Evolutionary conservation across 164 flowering plant genomes (phyloP).

Genomic region (Dillenia suffruticosa): DNA sequence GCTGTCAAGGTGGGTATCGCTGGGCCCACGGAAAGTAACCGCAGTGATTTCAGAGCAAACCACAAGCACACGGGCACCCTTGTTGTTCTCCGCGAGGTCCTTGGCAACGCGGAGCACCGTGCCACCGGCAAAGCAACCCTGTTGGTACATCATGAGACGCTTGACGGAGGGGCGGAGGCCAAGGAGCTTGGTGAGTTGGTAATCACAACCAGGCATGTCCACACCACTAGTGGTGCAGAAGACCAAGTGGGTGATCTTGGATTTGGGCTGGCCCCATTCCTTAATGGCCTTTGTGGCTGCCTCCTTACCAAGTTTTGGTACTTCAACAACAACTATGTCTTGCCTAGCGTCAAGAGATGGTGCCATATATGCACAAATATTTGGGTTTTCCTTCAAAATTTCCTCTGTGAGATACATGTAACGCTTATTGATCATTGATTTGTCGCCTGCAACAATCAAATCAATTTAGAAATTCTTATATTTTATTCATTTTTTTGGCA

Average conservation of each 20-base stretch:
- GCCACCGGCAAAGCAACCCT: slow-evolving; percentile 46
- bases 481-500: too few relatives aligned
- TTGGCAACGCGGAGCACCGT: slow-evolving; percentile 47
- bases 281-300: slow-evolving; percentile 44
- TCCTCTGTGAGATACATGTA: slow-evolving; percentile 47
- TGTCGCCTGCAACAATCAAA: slow-evolving; percentile 29
- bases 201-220: slow-evolving; percentile 56
- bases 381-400: slow-evolving; percentile 38
- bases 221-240: slow-evolving; percentile 52
- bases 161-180: slow-evolving; percentile 53
- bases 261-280: slow-evolving; percentile 56
- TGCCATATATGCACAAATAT: slow-evolving; percentile 36
- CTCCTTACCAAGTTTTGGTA: slow-evolving; percentile 47
- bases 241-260: slow-evolving; percentile 52
- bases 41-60: slow-evolving; percentile 47
- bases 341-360: slow-evolving; percentile 47
- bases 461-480: too few relatives aligned
- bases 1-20: slow-evolving; percentile 34
- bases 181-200: slow-evolving; percentile 46
- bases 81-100: slow-evolving; percentile 55
- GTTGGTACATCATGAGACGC: slow-evolving; percentile 53
- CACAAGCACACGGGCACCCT: slow-evolving; percentile 41
- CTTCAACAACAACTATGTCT: slow-evolving; percentile 43
- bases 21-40: slow-evolving; percentile 36
- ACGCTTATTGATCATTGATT: slow-evolving; percentile 46